These are phyloP conservation scores for Penicillium samsonianum DNA, from an alignment of 495 filamentous ascomycete species.

Conservation along the genomic window DNA sequence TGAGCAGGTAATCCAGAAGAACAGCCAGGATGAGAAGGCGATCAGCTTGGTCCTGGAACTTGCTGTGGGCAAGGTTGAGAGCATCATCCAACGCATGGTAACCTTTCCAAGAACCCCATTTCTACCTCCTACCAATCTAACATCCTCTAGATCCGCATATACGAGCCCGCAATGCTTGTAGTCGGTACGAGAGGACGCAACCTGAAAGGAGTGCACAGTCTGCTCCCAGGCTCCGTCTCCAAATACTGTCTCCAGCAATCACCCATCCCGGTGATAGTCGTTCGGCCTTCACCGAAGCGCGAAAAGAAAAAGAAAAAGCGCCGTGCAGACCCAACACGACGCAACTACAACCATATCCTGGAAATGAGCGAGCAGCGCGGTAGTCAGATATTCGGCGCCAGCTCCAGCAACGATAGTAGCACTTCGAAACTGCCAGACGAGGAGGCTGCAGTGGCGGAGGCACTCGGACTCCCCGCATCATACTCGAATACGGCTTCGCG, in stretches of 20 bases:
- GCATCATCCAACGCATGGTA: constrained; percentile 92
- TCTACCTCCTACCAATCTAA: constrained; percentile 14
- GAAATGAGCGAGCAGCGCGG: constrained; percentile 57
- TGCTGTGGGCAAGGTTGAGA: constrained; percentile 86
- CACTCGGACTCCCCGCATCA: constrained; percentile 60
- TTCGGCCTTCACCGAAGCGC: constrained; percentile 85
- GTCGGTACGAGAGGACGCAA: constrained; percentile 90
- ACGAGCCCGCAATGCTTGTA: constrained; percentile 92
- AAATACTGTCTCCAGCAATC: constrained; percentile 97
- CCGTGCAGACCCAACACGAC: constrained; percentile 71
- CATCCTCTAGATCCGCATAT: constrained; percentile 74
- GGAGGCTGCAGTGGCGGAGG: constrained; percentile 72
- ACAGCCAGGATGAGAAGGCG: constrained; percentile 71
- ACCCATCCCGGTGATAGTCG: constrained; percentile 95
- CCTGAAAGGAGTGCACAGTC: constrained; percentile 82
- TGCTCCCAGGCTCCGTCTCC: constrained; percentile 90
- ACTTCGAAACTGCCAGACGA: constrained; percentile 52
- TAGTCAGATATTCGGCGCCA: constrained; percentile 57
- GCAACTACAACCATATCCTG: constrained; percentile 79
- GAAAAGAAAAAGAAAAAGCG: constrained; percentile 91
- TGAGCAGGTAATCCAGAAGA: constrained; percentile 80
- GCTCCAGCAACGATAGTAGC: constrained; percentile 44
- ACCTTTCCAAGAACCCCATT: constrained; percentile 40
- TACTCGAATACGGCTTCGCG: constrained; percentile 40
- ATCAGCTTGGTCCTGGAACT: constrained; percentile 89